phyloP scores from a whole-genome alignment of 306 rosid genomes.

The Citrullus mucosospermus region DNA sequence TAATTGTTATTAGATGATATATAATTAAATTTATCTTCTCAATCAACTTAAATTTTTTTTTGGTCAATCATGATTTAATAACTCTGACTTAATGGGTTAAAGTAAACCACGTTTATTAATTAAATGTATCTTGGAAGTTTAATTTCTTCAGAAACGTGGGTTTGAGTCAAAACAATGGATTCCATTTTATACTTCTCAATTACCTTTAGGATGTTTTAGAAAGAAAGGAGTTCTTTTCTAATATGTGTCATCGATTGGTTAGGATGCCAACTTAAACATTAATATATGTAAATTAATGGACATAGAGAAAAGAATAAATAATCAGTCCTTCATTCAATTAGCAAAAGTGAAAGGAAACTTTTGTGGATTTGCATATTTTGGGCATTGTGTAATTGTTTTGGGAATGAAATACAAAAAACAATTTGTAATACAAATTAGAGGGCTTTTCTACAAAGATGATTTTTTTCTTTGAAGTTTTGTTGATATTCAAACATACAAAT shows the following conservation, averaged over 20 bases:
- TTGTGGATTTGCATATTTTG: background rate
- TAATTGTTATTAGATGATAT: background rate
- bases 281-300: background rate
- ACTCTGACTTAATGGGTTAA: too few species aligned
- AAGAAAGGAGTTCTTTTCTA: background rate
- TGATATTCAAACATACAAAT: background rate
- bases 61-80: too few species aligned
- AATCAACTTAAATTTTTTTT: too few species aligned
- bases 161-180: too few species aligned
- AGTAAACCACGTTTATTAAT: too few species aligned
- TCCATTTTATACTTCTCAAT: too few species aligned
- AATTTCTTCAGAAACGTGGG: too few species aligned
- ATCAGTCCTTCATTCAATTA: background rate
- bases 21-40: too few species aligned
- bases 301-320: background rate
- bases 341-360: background rate
- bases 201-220: too few species aligned
- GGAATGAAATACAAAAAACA: background rate
- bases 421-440: background rate
- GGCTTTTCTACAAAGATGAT: background rate
- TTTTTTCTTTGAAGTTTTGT: background rate
- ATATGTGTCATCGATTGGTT: background rate
- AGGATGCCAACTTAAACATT: background rate
- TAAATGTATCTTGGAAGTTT: too few species aligned
- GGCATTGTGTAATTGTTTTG: background rate